Evolutionary conservation across 257 asterid genomes (phyloP).

Genomic region (Sherardia arvensis): DNA sequence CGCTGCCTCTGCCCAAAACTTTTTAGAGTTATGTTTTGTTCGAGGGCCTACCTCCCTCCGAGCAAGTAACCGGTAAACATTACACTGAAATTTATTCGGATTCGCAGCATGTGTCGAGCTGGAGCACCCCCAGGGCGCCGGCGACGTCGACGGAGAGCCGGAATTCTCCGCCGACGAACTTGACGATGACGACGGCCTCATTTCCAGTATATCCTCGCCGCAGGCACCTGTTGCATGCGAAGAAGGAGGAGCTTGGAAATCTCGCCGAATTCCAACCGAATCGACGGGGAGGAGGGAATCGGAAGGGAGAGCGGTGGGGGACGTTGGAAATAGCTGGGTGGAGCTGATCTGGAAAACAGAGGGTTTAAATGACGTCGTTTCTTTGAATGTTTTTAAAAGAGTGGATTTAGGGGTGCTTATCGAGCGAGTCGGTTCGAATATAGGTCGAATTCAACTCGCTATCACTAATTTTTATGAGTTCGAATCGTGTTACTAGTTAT

Average conservation of each 20-base stretch:
- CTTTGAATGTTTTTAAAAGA: not conserved
- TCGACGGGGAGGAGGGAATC: conserved; percentile 22
- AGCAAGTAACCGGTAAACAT: conserved; percentile 58
- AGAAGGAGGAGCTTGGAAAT: conserved; percentile 24
- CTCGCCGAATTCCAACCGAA: conserved; percentile 21
- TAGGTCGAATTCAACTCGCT: too few relatives aligned
- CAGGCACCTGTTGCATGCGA: conserved; percentile 8
- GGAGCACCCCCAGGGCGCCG: conserved; percentile 16
- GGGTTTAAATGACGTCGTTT: not conserved
- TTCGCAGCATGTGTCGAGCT: conserved; percentile 22
- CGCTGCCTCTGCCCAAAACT: conserved; percentile 60
- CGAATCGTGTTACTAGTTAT: too few relatives aligned
- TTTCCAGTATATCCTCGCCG: conserved; percentile 17
- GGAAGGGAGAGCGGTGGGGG: not conserved
- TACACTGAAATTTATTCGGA: conserved; percentile 51
- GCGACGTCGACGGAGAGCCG: conserved; percentile 24
- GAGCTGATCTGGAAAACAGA: conserved; percentile 8
- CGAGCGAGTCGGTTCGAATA: too few relatives aligned
- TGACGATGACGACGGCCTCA: conserved; percentile 48
- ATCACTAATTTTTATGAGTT: too few relatives aligned
- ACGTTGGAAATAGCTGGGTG: not conserved
- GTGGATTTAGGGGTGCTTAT: too few relatives aligned
- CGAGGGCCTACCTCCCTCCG: conserved; percentile 82
- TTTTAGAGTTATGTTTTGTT: conserved; percentile 54
- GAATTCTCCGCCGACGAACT: conserved; percentile 47